These are phyloP conservation scores for Yamadazyma kitorensis DNA, from an alignment of 805 yeast species.

Conservation along the genomic window DNA sequence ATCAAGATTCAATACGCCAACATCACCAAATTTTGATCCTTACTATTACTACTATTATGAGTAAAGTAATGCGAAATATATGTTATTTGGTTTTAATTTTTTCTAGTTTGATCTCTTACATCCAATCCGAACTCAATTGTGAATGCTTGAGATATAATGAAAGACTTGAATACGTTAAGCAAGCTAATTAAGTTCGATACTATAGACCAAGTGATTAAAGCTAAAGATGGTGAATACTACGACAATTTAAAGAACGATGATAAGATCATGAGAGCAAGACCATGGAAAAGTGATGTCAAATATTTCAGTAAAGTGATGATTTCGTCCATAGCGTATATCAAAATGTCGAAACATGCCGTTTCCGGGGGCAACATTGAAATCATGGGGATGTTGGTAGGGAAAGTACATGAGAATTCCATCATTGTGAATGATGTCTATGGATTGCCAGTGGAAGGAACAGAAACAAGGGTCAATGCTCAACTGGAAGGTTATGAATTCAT, in stretches of 20 bases:
- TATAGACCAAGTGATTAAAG: slow-evolving; percentile 2
- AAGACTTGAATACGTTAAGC: slow-evolving; percentile 7
- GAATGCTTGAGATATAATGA: neutral
- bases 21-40: slow-evolving; percentile 4
- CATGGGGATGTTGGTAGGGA: slow-evolving; percentile 94
- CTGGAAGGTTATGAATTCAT: slow-evolving; percentile 93
- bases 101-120: neutral
- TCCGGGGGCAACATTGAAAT: slow-evolving; percentile 86
- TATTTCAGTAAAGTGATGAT: slow-evolving; percentile 62
- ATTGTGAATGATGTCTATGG: slow-evolving; percentile 80
- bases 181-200: slow-evolving; percentile 5
- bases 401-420: slow-evolving; percentile 51
- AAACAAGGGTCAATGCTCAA: slow-evolving; percentile 92
- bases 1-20: slow-evolving; percentile 1
- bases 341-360: slow-evolving; percentile 78
- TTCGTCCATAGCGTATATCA: slow-evolving; percentile 67
- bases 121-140: neutral
- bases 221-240: slow-evolving; percentile 9
- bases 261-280: slow-evolving; percentile 23
- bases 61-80: neutral
- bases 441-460: slow-evolving; percentile 94
- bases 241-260: slow-evolving; percentile 4
- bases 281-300: slow-evolving; percentile 57
- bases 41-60: slow-evolving; percentile 1
- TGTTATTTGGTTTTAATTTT: neutral